Conservation (phyloP, 495 filamentous ascomycete genomes). For the Penicillium turbatum region DNA sequence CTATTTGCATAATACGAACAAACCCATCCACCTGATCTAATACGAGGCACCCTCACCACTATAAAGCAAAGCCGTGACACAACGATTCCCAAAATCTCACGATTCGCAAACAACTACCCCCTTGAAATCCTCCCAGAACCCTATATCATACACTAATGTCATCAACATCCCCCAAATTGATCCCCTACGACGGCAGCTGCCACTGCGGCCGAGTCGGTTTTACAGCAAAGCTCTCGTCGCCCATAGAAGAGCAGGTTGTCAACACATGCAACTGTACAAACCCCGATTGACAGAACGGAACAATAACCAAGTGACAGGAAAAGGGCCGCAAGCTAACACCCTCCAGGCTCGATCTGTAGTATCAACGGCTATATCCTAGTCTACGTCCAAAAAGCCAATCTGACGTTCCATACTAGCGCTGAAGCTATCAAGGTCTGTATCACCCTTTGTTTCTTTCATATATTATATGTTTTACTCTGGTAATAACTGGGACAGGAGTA, state of each 20-base stretch:
- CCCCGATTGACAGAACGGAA: too few relatives aligned
- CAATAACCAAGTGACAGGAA: too few relatives aligned
- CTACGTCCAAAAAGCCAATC: background rate
- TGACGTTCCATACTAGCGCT: background rate
- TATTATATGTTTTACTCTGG: background rate
- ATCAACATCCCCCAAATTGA: background rate
- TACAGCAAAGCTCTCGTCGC: constrained; percentile 1
- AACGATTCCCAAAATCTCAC: background rate
- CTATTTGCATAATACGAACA: background rate
- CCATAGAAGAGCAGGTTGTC: constrained; percentile 6
- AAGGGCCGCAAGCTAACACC: too few relatives aligned
- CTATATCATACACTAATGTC: background rate
- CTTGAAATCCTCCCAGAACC: background rate
- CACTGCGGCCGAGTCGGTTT: constrained; percentile 6
- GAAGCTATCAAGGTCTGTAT: background rate
- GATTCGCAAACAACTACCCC: background rate
- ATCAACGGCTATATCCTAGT: constrained; percentile 10
- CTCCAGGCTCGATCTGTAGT: constrained; percentile 6
- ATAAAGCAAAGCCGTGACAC: background rate
- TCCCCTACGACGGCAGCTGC: constrained; percentile 6
- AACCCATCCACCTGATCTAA: background rate
- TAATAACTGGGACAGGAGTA: background rate
- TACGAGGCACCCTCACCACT: background rate
- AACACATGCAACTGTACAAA: constrained; percentile 11
- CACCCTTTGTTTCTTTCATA: background rate